These are phyloP conservation scores for Pseudopediastrum boryanum DNA, from an alignment of 139 green algal genomes.

Conservation along the genomic window DNA sequence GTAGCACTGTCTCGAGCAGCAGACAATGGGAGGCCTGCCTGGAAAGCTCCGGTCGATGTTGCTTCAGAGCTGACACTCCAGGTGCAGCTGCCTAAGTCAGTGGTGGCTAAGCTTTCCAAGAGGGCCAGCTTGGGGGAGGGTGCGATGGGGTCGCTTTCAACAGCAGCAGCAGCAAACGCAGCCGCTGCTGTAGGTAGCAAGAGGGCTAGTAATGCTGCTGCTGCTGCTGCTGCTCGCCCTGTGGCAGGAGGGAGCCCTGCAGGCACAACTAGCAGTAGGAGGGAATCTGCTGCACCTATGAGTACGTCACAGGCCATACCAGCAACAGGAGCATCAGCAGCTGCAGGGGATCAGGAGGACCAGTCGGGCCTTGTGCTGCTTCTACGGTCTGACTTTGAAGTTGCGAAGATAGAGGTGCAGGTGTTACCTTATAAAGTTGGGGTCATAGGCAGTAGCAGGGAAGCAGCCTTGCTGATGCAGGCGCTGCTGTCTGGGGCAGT, in stretches of 20 bases:
- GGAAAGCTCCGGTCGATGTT: neutral
- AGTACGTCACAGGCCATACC: too few relatives aligned
- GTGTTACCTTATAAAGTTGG: conserved; percentile 18
- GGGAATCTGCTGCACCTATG: too few relatives aligned
- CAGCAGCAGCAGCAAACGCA: too few relatives aligned
- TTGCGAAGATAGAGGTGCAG: conserved; percentile 5
- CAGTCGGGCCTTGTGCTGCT: conserved; percentile 6
- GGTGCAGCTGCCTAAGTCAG: conserved; percentile 20
- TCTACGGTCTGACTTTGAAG: conserved; percentile 28
- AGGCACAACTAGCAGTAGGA: too few relatives aligned
- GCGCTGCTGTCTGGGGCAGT: conserved; percentile 12
- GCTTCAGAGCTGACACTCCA: conserved; percentile 24
- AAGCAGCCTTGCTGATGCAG: neutral
- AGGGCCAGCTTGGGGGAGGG: too few relatives aligned
- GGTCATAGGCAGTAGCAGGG: conserved; percentile 19
- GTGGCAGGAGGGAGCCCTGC: too few relatives aligned
- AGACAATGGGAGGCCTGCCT: neutral
- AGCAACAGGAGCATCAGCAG: conserved; percentile 3
- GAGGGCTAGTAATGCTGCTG: too few relatives aligned
- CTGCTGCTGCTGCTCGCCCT: too few relatives aligned
- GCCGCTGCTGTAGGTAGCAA: too few relatives aligned
- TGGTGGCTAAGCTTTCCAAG: conserved; percentile 18
- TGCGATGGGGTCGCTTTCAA: too few relatives aligned
- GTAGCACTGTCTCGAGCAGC: neutral
- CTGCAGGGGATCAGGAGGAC: neutral